Base-by-base conservation (phyloP, 2,329 filamentous ascomycete species). In the Nectriaceae sp. region DNA sequence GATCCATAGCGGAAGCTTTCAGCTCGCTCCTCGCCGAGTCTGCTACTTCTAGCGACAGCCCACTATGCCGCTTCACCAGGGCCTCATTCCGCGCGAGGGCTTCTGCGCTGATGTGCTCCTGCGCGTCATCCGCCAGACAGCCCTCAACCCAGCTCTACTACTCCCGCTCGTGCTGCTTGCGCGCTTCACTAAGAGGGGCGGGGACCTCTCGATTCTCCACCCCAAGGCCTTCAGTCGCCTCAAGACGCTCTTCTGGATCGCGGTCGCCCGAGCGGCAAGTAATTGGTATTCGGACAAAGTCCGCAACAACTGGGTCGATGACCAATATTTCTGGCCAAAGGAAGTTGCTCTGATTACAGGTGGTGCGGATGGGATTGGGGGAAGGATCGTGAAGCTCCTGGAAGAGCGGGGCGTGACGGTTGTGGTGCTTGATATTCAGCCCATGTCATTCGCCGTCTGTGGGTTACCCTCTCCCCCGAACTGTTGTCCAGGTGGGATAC, bases 271-370 rank as follows among this genome's bases (percentile, higher is more conserved):
- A 20, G 56, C 56, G 43, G 53, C 57, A 19, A 66, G 59, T 50
- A 50, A 50, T 20, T 70, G 65, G 63, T 46, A 64, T 35, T 71
- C 67, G 15, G 65, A 68, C 29, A 62, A 60, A 49, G 56, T 61
- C 21, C 62, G 61, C 47, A 70, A 71, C 53, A 70, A 70, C 41
- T 70, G 69, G 67, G 54, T 62, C 18, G 39, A 60, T 26, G 67
- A 70, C 52, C 69, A 64, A 35, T 87, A 85, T 68, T 76, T 83
- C 63, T 90, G 87, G 85, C 70, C 75, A 19, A 78, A 76, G 43
- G 88, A 91, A 70, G 76, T 91, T 42, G 84, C 89, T 3, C 73
- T 91, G 37, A 77, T 92, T 18, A 92, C 89, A 0, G 88, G 89
- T 6, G 89, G 89, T 6, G 83, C 85, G 36, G 82, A 82, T 47